Percentiles rank a stretch among this genome's conserved stretches.
Evolutionary conservation across 495 filamentous ascomycete species (phyloP).

Genomic region (Staphylotrichum longicolle): DNA sequence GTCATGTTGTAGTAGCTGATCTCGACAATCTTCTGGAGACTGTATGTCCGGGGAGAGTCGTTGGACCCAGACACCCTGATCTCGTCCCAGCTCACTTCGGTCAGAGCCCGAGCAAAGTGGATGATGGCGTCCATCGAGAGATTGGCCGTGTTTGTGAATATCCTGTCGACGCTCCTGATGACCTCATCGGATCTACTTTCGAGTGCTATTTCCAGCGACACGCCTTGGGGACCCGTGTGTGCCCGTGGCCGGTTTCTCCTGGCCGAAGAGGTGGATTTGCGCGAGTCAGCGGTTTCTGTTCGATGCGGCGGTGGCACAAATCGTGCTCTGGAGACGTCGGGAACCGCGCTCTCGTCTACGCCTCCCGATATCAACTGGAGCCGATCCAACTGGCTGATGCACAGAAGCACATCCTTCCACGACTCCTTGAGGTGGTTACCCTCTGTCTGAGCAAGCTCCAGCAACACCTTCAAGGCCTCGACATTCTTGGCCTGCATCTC

Average conservation of each 20-base stretch:
- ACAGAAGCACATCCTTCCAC: conserved; percentile 94
- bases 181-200: conserved; percentile 91
- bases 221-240: conserved; percentile 61
- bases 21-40: conserved; percentile 95
- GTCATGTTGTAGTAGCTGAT: conserved; percentile 99
- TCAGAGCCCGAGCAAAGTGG: conserved; percentile 90
- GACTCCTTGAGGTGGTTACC: conserved; percentile 84
- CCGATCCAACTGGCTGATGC: conserved; percentile 92
- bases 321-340: conserved; percentile 84
- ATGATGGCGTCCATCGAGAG: conserved; percentile 94
- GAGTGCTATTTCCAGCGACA: conserved; percentile 81
- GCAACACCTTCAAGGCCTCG: conserved; percentile 82
- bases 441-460: conserved; percentile 89
- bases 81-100: conserved; percentile 98
- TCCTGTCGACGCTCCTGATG: conserved; percentile 86
- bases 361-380: conserved; percentile 93
- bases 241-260: conserved; percentile 64
- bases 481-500: conserved; percentile 97
- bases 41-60: conserved; percentile 91
- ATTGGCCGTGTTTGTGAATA: conserved; percentile 94
- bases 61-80: conserved; percentile 95
- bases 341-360: conserved; percentile 86
- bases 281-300: conserved; percentile 48
- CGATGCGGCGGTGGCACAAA: conserved; percentile 56
- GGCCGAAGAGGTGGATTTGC: conserved; percentile 65